Evolutionary conservation across 1,139 yeast species (phyloP).

Genomic region (Debaryomycetaceae sp.): DNA sequence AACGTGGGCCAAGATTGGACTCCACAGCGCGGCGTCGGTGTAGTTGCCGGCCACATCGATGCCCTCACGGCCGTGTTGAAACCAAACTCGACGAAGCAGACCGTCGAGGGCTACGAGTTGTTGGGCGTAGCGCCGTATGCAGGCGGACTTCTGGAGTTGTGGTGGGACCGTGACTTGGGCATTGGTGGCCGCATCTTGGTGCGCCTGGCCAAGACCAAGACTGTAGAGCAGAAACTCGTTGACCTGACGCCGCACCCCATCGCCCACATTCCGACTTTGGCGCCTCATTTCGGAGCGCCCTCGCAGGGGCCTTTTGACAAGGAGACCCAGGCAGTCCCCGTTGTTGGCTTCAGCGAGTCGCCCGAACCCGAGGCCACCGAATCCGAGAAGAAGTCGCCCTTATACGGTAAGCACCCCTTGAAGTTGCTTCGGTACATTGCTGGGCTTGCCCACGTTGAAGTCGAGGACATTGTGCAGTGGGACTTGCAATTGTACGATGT

Average conservation of each 20-base stretch:
- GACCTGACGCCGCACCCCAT: conserved; percentile 60
- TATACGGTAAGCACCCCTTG: conserved; percentile 57
- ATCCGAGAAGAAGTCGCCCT: conserved; percentile 58
- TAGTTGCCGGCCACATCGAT: conserved; percentile 59
- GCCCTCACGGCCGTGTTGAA: conserved; percentile 54
- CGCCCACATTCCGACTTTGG: conserved; percentile 61
- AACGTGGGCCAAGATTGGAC: conserved; percentile 55
- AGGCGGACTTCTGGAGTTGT: conserved; percentile 48
- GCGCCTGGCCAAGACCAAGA: conserved; percentile 24
- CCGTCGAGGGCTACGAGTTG: conserved; percentile 55
- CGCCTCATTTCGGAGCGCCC: conserved; percentile 59
- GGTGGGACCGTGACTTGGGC: conserved; percentile 70
- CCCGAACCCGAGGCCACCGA: conserved; percentile 43
- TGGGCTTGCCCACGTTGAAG: conserved; percentile 39
- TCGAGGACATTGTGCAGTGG: conserved; percentile 51
- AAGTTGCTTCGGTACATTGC: conserved; percentile 54
- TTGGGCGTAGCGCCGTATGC: conserved; percentile 68
- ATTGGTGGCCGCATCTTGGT: conserved; percentile 59
- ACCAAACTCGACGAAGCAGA: conserved; percentile 46
- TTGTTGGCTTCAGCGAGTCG: conserved; percentile 41
- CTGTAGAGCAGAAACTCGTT: conserved; percentile 40
- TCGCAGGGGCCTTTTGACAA: conserved; percentile 50
- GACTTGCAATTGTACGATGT: conserved; percentile 63
- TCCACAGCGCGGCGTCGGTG: conserved; percentile 53
- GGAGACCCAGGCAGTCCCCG: conserved; percentile 63